phyloP scores from a whole-genome alignment of 306 rosid genomes.

The Castanea mollissima region DNA sequence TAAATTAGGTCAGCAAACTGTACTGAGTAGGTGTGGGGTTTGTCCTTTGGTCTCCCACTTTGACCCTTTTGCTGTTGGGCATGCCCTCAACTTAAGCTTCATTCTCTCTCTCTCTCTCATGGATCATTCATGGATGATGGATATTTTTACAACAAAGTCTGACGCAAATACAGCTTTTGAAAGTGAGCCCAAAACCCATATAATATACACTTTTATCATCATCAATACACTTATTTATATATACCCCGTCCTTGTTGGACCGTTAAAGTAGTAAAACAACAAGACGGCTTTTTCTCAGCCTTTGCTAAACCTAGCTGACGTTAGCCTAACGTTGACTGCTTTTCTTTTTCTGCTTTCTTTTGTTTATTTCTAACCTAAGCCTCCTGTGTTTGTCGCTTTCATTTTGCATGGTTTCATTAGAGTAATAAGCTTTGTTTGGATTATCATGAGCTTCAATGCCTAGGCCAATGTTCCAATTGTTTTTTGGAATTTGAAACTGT shows the following conservation, averaged over 20 bases:
- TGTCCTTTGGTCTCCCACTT: conserved; percentile 28
- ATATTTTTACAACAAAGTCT: conserved; percentile 24
- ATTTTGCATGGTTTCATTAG: conserved; percentile 37
- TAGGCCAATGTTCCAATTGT: conserved; percentile 27
- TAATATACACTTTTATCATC: not conserved
- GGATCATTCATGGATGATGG: not conserved
- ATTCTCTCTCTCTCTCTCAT: not conserved
- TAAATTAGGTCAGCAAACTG: conserved; percentile 24
- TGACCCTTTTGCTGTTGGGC: conserved; percentile 6
- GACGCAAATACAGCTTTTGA: conserved; percentile 59
- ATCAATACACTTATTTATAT: not conserved
- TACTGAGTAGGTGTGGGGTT: conserved; percentile 15
- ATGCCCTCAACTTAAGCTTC: conserved; percentile 13
- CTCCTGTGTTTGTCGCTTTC: conserved; percentile 45
- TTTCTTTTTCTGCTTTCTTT: conserved; percentile 17
- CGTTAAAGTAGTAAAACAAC: conserved; percentile 53
- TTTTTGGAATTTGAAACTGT: conserved; percentile 26
- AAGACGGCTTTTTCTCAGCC: conserved; percentile 75
- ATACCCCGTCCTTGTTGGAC: conserved; percentile 25
- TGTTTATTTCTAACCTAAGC: not conserved
- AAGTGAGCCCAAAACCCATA: conserved; percentile 9
- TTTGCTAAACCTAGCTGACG: conserved; percentile 73
- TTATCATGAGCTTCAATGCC: conserved; percentile 39
- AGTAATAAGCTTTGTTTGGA: conserved; percentile 7
- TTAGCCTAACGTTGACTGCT: conserved; percentile 54